Base-by-base conservation (phyloP, 768 basidiomycete species). In the Heimioporus sp. region DNA sequence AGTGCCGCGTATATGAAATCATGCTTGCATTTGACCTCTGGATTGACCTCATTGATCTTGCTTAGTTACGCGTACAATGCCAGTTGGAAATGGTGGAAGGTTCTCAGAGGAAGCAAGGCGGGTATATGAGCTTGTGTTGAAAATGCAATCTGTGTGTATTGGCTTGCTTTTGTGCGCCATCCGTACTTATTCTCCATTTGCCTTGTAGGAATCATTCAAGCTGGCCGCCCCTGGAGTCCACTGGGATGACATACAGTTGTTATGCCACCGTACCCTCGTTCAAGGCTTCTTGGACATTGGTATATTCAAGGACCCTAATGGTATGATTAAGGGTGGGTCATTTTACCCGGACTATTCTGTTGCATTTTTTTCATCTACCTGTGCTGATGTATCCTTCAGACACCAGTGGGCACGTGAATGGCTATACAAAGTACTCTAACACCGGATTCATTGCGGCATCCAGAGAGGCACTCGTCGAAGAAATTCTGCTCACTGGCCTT, bases 61-160 rank as follows among this genome's bases (percentile, higher is more conserved):
- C 17, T 47, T 53, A 85, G 69, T 85, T 55, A 86, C 90, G 2
- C 85, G 90, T 10, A 91, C 89, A 0, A 92, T 89, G 77, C 90
- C 91, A 13, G 83, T 97, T n/a, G 96, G 96, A 0, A 98, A 98
- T 61, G 86, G 87, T 3, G 96, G 96, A 0, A 88, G 81, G 62
- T 98, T 95, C 67, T 88, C 91, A 0, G 71, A 81, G 8, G 88
- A 92, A 67, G 87, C 90, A 0, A 79, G 78, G 28, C 86, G 79
- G 3, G 92, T 99, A 31, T 97, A 97, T 66, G 79, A 85, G 53
- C 79, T 97, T 38, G 96, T 98, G 1, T 75, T 91, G 20, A 81
- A 82, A 60, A 98, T 99, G 94, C 96, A 98, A 65, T 80, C 80
- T 68, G 90, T 90, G 52, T 31, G 72, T 55, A 10, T 3, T 13